A percentile compares a stretch with the other conserved stretches of the same genome.
These are phyloP conservation scores for Aphanomyces invadans DNA, from an alignment of 352 stramenopile genomes.

Conservation along the genomic window DNA sequence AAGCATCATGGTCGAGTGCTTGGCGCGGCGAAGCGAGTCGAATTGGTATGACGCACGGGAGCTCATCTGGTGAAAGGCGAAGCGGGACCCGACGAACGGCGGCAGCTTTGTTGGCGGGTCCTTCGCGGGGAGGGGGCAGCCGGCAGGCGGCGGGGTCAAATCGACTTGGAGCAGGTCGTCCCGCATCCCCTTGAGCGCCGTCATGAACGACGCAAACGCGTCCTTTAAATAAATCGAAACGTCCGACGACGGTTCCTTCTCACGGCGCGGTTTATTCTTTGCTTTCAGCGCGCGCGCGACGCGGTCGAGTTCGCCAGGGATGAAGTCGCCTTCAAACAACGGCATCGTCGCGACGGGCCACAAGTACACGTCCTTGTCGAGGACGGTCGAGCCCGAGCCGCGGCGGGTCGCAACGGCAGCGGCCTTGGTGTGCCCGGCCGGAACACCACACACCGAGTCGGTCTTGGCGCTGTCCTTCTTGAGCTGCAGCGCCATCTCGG, in stretches of 20 bases:
- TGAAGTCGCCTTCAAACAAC: constrained; percentile 77
- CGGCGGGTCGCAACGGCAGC: constrained; percentile 40
- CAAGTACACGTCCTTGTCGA: constrained; percentile 85
- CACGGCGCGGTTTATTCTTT: constrained; percentile 33
- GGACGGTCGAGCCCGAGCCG: constrained; percentile 50
- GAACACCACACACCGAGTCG: too few species aligned
- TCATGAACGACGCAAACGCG: constrained; percentile 52
- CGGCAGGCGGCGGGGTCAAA: constrained; percentile 27
- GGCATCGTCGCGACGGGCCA: constrained; percentile 55
- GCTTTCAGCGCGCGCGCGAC: constrained; percentile 56
- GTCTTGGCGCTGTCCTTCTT: background rate
- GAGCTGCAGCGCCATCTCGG: constrained; percentile 13
- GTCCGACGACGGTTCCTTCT: constrained; percentile 32
- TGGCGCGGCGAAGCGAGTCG: constrained; percentile 78
- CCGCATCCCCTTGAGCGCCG: constrained; percentile 56
- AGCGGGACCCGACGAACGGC: constrained; percentile 74
- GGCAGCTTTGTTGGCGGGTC: constrained; percentile 42
- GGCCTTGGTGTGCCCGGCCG: too few species aligned
- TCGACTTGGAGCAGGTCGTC: constrained; percentile 77
- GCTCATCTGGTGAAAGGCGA: constrained; percentile 84
- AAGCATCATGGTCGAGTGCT: constrained; percentile 88
- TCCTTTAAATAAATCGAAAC: constrained; percentile 60
- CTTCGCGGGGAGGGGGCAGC: background rate
- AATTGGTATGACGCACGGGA: constrained; percentile 75
- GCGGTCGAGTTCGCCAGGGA: constrained; percentile 66